Evolutionary conservation across 2,329 filamentous ascomycete species (phyloP), one percentile per base, ranked within the genome.

Genomic region (Sporothrix sp.): DNA sequence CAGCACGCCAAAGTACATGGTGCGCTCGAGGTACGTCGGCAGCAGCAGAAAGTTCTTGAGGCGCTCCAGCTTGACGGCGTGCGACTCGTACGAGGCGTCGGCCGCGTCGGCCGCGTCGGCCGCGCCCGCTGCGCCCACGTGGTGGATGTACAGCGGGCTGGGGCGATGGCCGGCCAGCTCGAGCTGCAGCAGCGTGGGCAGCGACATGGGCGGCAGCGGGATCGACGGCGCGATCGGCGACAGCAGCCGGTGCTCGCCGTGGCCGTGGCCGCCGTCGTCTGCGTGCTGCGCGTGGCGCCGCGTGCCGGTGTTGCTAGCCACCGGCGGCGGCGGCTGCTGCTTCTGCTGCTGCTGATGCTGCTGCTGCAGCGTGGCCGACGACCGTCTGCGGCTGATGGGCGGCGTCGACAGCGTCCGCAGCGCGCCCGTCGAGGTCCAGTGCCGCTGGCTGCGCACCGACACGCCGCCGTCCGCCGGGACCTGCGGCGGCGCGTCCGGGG

Each of bases 61-160:
- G 35, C 94, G 82, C 64, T 97, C 88, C 53, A 97, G 85, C 64
- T 97, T 97, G 60, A 95, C 79, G 27, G 84, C 84, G 20, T 87
- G 91, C 4, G 90, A 95, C 65, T 98, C 93, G 66, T 96, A 97
- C 0, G 89, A 88, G 21, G 72, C 68, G 50, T 82, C 79, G 54
- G 66, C 71, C 0, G 73, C 62, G 40, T 76, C 69, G n/a, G n/a
- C n/a, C n/a, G n/a, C n/a, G n/a, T n/a, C n/a, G n/a, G n/a, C n/a
- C n/a, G 72, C 68, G 50, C 82, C 79, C 54, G 66, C 71, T 0
- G 73, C 62, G 40, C 76, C 69, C 0, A 78, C 75, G 54, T 77
- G 76, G 59, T 82, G 73, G 51, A 84, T 82, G 58, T 83, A 83
- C n/a, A 83, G 65, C 7, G 79, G 79, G 43, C 78, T 82, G 4